A percentile compares a stretch with the other conserved stretches of the same genome.
Evolutionary conservation across 208 protist genomes (phyloP).

Genomic region (Eutreptiella sp.): DNA sequence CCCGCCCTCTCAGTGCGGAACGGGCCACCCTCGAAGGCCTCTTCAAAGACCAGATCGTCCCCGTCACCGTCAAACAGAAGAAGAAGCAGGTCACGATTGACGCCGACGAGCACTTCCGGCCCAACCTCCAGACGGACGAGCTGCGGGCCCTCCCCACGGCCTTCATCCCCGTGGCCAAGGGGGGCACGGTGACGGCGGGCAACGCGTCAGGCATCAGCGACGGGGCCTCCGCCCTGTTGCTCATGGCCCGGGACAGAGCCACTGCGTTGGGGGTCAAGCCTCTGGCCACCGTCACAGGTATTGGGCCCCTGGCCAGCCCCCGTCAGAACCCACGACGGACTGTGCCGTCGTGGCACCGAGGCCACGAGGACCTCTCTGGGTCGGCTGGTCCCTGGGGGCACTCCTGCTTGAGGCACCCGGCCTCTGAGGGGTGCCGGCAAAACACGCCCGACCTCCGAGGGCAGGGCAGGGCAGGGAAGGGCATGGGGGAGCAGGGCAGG

Average conservation of each 20-base stretch:
- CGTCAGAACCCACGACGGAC: too few species aligned
- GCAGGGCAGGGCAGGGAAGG: too few species aligned
- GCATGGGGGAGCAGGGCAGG: too few species aligned
- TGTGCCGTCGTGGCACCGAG: too few species aligned
- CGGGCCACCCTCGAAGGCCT: slow-evolving; percentile 29
- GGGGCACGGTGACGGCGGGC: slow-evolving; percentile 30
- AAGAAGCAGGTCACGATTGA: slow-evolving; percentile 7
- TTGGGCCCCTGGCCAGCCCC: too few species aligned
- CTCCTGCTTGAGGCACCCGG: too few species aligned
- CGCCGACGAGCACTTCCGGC: slow-evolving; percentile 36
- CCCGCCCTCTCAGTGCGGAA: too few species aligned
- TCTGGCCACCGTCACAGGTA: slow-evolving; percentile 3
- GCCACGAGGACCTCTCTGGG: too few species aligned
- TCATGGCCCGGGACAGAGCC: slow-evolving; percentile 3
- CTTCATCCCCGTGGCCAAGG: slow-evolving; percentile 13
- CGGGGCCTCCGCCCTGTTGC: slow-evolving; percentile 30
- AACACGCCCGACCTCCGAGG: too few species aligned
- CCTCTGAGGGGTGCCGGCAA: too few species aligned
- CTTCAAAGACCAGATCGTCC: slow-evolving; percentile 45
- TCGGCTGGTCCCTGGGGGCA: too few species aligned
- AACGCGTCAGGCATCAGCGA: slow-evolving; percentile 33
- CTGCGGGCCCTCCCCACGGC: slow-evolving; percentile 26
- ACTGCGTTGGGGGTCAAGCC: slow-evolving; percentile 13
- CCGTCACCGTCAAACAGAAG: slow-evolving; percentile 34
- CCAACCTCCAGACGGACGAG: slow-evolving; percentile 9